These are phyloP conservation scores for Trichoderma orchidacearum DNA, from an alignment of 495 filamentous ascomycete genomes.

Conservation along the genomic window DNA sequence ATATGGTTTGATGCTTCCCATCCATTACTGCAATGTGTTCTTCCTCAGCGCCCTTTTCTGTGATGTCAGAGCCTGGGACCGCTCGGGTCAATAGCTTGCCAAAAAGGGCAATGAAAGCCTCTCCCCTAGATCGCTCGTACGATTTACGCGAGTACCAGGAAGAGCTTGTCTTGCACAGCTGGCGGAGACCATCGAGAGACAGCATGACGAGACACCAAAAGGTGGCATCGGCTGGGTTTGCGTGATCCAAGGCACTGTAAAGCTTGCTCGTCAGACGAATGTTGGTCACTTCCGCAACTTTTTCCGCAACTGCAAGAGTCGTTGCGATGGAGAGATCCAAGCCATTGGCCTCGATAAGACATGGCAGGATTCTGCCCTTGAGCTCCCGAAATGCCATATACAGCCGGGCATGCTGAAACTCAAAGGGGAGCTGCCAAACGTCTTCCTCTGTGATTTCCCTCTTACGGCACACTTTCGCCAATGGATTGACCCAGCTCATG, in stretches of 20 bases:
- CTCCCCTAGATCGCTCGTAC: conserved; percentile 69
- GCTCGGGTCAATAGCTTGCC: conserved; percentile 61
- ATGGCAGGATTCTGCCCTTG: conserved; percentile 51
- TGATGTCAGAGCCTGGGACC: background rate
- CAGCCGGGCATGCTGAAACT: conserved; percentile 61
- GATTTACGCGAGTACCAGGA: conserved; percentile 12
- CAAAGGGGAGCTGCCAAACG: conserved; percentile 61
- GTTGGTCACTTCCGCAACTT: conserved; percentile 46
- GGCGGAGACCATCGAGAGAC: background rate
- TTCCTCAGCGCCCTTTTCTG: background rate
- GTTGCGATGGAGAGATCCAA: conserved; percentile 60
- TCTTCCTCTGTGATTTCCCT: conserved; percentile 60
- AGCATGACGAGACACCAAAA: conserved; percentile 3
- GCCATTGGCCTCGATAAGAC: conserved; percentile 60
- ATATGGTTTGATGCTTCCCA: background rate
- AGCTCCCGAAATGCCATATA: conserved; percentile 61
- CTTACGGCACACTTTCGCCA: conserved; percentile 48
- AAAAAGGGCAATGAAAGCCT: conserved; percentile 80
- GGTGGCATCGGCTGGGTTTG: background rate
- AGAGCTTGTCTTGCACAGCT: conserved; percentile 2
- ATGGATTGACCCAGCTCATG: conserved; percentile 68
- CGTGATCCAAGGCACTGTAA: conserved; percentile 44
- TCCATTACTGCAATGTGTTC: conserved; percentile 43
- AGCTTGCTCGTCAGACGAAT: conserved; percentile 62
- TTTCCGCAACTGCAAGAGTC: conserved; percentile 44